Evolutionary conservation across 2,329 filamentous ascomycete genomes (phyloP), one percentile per base, ranked within the genome.

Genomic region (Rutstroemia sp.): DNA sequence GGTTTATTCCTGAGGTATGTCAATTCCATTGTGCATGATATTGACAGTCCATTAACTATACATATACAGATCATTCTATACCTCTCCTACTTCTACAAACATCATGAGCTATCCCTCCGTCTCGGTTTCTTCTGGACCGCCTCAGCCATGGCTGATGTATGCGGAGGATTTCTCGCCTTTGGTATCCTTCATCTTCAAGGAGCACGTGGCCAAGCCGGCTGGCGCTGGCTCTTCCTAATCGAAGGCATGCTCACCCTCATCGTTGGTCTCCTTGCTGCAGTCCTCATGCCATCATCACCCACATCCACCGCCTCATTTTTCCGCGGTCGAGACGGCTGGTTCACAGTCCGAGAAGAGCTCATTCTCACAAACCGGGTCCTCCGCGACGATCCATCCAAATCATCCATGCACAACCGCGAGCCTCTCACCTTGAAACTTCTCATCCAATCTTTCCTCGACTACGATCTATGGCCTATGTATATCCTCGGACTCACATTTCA

Each of bases 341-440:
- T 86, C 67, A 78, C 65, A 2, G 78, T 83, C 46, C 75, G 75
- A 2, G 82, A 85, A 58, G 81, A 85, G 63, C 73, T 73, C 52
- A 86, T 86, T 61, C 76, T 85, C 57, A 80, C 86, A 25, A 86
- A 84, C 61, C 73, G 82, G 1, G 72, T 79, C 19, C 68, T 84
- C 17, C 63, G 65, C 14, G 80, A 81, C 3, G 68, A 83, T 57
- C 79, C 78, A 4, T 72, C 70, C 14, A 78, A 78, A 51, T 54
- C 58, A 30, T 58, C 55, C 37, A 79, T 82, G 75, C 73, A 78
- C 60, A 80, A 79, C 56, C 73, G 77, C 38, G 72, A 79, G 65
- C 73, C 73, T 9, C 69, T 79, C 19, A 76, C 73, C 1, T 68
- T 72, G 8, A 65, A 58, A 2, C 68, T 73, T 25, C 73, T 79